phyloP scores from a whole-genome alignment of 208 protist genomes.

The Leishmania tarentolae region DNA sequence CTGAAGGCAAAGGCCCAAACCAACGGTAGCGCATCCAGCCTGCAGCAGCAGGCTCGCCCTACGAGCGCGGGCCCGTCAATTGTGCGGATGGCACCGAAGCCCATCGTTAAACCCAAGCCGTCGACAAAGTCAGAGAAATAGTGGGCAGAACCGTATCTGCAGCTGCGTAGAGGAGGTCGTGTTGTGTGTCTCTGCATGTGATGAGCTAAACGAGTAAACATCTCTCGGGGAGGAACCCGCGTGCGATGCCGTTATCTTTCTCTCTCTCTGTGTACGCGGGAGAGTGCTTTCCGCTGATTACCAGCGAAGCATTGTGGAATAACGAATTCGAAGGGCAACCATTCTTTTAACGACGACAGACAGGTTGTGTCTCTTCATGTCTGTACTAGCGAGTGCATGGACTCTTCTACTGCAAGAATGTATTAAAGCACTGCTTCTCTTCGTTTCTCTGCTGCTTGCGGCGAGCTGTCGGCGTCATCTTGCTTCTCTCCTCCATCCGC shows the following conservation, averaged over 20 bases:
- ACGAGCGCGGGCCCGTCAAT: constrained; percentile 19
- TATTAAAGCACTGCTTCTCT: background rate
- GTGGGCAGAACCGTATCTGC: background rate
- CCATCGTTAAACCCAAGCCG: constrained; percentile 17
- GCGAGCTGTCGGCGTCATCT: background rate
- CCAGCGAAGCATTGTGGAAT: background rate
- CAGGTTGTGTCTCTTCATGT: background rate
- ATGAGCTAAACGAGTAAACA: background rate
- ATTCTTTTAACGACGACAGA: background rate
- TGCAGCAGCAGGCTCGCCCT: background rate
- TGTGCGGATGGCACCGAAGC: constrained; percentile 77
- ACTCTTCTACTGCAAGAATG: background rate
- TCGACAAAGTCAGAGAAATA: constrained; percentile 1
- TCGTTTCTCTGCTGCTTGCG: background rate
- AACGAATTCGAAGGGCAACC: background rate
- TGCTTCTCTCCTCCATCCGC: background rate
- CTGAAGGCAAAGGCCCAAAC: constrained; percentile 54
- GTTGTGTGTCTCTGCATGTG: background rate
- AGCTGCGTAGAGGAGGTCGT: background rate
- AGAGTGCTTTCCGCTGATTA: background rate
- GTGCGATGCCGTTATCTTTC: background rate
- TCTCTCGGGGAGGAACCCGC: background rate
- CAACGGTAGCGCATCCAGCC: constrained; percentile 8
- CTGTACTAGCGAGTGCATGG: background rate
- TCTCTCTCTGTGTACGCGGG: background rate